phyloP scores from a whole-genome alignment of 192 early-diverging fungal genomes.

The Rhizophagus sp. region DNA sequence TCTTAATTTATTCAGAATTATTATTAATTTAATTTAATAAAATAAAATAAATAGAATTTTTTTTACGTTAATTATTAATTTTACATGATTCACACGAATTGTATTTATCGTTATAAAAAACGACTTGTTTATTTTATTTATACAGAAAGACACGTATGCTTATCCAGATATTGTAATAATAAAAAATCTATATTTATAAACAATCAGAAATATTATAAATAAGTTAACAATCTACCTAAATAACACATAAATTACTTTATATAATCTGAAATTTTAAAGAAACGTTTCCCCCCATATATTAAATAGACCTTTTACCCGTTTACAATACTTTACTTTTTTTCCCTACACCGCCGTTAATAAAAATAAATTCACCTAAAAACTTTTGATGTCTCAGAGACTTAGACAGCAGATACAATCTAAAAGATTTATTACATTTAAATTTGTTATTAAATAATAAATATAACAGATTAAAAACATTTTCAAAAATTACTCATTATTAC shows the following conservation, averaged over 20 bases:
- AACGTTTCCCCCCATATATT: no score
- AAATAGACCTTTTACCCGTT: no score
- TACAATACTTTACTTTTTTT: no score
- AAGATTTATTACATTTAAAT: background rate
- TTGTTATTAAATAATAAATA: background rate
- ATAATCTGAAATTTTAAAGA: no score
- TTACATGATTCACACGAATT: no score
- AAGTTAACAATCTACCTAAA: no score
- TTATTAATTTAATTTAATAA: no score
- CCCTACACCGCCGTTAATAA: no score
- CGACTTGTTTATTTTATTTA: background rate
- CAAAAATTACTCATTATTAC: conserved; percentile 40
- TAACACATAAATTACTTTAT: no score
- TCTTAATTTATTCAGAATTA: background rate
- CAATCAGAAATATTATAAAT: background rate
- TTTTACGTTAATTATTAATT: no score
- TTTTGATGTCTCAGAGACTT: background rate
- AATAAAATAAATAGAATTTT: no score
- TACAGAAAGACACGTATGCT: background rate
- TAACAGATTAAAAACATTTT: background rate
- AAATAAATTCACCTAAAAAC: background rate
- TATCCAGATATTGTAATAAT: background rate
- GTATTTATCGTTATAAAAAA: no score
- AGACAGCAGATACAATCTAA: conserved; percentile 26
- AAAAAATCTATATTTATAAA: background rate